Evolutionary conservation across 148 eudicot genomes (phyloP).

Genomic region (Suaeda aralocaspica): DNA sequence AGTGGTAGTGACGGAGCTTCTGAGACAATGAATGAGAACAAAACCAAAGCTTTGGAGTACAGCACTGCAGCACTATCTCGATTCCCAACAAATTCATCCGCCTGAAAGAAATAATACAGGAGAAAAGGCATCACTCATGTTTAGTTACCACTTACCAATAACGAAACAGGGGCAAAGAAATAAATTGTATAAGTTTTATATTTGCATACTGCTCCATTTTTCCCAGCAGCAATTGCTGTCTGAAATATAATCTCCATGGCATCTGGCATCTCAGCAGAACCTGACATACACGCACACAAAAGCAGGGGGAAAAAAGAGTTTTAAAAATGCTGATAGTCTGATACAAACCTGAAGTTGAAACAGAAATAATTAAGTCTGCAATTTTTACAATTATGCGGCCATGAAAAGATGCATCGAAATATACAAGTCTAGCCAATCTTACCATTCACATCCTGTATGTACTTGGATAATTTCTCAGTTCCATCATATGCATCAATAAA

Average conservation of each 20-base stretch:
- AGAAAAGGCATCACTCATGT: background rate
- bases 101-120: conserved; percentile 26
- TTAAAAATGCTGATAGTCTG: background rate
- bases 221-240: conserved; percentile 40
- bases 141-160: background rate
- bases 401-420: background rate
- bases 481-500: conserved; percentile 40
- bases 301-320: background rate
- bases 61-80: conserved; percentile 29
- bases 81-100: conserved; percentile 35
- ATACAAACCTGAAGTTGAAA: background rate
- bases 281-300: conserved; percentile 12
- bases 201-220: conserved; percentile 38
- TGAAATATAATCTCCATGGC: conserved; percentile 43
- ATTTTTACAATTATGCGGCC: background rate
- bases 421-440: conserved; percentile 8
- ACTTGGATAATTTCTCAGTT: conserved; percentile 36
- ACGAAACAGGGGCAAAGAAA: background rate
- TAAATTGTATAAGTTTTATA: background rate
- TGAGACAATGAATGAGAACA: conserved; percentile 36
- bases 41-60: conserved; percentile 39
- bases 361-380: background rate
- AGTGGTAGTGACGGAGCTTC: conserved; percentile 42
- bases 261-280: conserved; percentile 42
- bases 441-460: conserved; percentile 36